These are phyloP conservation scores for Pseudocercospora vitis DNA, from an alignment of 2,329 filamentous ascomycete species.

Conservation along the genomic window DNA sequence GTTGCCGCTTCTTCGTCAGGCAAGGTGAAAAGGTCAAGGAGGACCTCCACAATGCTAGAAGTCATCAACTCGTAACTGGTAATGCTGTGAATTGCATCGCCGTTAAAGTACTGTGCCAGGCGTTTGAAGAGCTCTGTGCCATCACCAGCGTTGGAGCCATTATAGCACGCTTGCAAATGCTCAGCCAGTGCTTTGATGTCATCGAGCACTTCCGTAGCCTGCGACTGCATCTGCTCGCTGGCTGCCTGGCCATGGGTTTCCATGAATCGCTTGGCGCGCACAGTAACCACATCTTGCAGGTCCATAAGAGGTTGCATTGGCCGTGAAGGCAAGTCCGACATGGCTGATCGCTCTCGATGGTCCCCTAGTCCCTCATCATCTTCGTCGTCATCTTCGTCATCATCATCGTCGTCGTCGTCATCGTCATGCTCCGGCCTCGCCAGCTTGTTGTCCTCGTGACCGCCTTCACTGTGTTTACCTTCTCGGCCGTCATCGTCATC, in stretches of 20 bases:
- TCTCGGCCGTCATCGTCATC: constrained; percentile 58
- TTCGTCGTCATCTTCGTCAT: constrained; percentile 55
- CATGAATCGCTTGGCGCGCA: constrained; percentile 78
- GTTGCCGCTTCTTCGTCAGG: constrained; percentile 55
- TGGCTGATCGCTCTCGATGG: constrained; percentile 59
- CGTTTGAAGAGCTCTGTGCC: constrained; percentile 62
- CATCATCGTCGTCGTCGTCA: constrained; percentile 43
- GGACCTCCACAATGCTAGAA: constrained; percentile 80
- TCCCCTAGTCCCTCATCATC: constrained; percentile 56
- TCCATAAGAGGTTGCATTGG: constrained; percentile 42
- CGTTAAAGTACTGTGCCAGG: constrained; percentile 81
- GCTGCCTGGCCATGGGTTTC: constrained; percentile 78
- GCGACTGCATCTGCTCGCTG: constrained; percentile 71
- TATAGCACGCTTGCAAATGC: constrained; percentile 71
- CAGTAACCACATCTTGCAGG: constrained; percentile 70
- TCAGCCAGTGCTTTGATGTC: constrained; percentile 69
- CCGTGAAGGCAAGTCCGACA: constrained; percentile 45
- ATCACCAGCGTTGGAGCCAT: neutral
- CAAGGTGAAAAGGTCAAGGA: constrained; percentile 79
- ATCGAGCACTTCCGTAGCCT: constrained; percentile 72
- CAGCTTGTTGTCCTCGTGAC: constrained; percentile 39
- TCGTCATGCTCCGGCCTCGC: constrained; percentile 15
- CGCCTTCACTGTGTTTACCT: constrained; percentile 47
- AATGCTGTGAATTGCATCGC: constrained; percentile 84
- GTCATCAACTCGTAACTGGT: constrained; percentile 93